Evolutionary conservation across 176 grass and related monocot genomes (phyloP), one percentile per base, ranked within the genome.

Genomic region (Triticum turgidum): DNA sequence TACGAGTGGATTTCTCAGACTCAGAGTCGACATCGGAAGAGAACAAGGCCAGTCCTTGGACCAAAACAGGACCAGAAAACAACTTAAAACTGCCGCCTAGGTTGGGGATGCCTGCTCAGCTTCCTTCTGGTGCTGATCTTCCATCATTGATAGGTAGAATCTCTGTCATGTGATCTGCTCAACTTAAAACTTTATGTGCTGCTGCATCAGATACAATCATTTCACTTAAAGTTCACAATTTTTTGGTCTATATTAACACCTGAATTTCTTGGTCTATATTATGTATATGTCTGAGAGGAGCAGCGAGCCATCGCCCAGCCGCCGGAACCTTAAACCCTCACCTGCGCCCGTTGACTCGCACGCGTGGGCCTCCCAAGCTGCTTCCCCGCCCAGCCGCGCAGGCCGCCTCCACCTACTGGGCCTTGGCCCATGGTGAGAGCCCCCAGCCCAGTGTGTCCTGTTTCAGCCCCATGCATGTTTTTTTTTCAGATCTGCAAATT

Each of bases 61-160:
- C 81, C 64, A 77, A 88, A 73, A 73, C 54, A 30, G 62, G 27
- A 79, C 65, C 41, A 49, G 70, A 72, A 59, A 92, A 78, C 18
- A 85, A 67, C 13, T 18, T 45, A 80, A 94, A 91, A 49, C 84
- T 76, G 76, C 89, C 90, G 18, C 87, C 88, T 41, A 88, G 58
- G 59, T 83, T 86, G 62, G 58, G 88, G 3, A 56, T 94, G 39
- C 93, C 93, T 35, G 84, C 84, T 73, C 93, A 89, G 20, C 93
- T 98, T 78, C 96, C 96, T 89, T 88, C 86, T 65, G 91, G 92
- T 80, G 96, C 96, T 27, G 90, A 98, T 98, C 84, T 98, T 88
- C 93, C 96, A 70, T 89, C 88, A 71, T 98, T 90, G 83, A 94
- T 93, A 82, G 96, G 96, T 95, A 83, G 6, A 71, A 59, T 45